These are phyloP conservation scores for Saccharomycopsis amapae DNA, from an alignment of 805 yeast genomes.

Conservation along the genomic window DNA sequence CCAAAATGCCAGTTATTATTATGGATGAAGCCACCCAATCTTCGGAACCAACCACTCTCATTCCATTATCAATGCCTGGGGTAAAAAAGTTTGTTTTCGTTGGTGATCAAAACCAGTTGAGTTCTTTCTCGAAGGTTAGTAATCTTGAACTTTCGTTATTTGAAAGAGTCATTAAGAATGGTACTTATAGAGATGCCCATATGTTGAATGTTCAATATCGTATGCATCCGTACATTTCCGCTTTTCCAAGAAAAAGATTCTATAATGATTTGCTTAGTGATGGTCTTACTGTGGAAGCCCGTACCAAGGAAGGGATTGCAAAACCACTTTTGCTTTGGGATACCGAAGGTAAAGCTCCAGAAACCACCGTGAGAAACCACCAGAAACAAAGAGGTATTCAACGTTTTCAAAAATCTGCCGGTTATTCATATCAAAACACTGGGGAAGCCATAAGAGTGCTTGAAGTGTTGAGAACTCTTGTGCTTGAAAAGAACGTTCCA, in stretches of 20 bases:
- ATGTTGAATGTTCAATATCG: constrained; percentile 67
- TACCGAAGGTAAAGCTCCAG: constrained; percentile 41
- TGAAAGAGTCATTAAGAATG: constrained; percentile 58
- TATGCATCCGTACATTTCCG: constrained; percentile 60
- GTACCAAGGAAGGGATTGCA: constrained; percentile 40
- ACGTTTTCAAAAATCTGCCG: constrained; percentile 38
- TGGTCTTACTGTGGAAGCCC: constrained; percentile 51
- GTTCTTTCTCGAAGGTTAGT: constrained; percentile 64
- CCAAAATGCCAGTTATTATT: constrained; percentile 56
- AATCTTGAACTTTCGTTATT: constrained; percentile 59
- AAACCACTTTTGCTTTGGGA: constrained; percentile 58
- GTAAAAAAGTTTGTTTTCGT: constrained; percentile 62
- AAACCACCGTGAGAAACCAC: constrained; percentile 42
- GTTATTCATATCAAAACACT: constrained; percentile 51
- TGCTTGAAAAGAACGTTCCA: constrained; percentile 46
- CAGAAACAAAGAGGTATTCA: constrained; percentile 28
- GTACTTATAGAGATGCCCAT: constrained; percentile 51
- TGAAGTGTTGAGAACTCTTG: constrained; percentile 42
- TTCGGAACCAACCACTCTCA: constrained; percentile 63
- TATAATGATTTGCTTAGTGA: constrained; percentile 44
- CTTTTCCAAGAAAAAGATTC: constrained; percentile 47
- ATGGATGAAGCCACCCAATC: constrained; percentile 80
- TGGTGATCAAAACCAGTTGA: constrained; percentile 71
- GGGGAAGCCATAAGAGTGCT: constrained; percentile 46
- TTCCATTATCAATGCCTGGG: constrained; percentile 63